phyloP scores from a whole-genome alignment of 805 yeast genomes.

The Tetrapisispora phaffii region DNA sequence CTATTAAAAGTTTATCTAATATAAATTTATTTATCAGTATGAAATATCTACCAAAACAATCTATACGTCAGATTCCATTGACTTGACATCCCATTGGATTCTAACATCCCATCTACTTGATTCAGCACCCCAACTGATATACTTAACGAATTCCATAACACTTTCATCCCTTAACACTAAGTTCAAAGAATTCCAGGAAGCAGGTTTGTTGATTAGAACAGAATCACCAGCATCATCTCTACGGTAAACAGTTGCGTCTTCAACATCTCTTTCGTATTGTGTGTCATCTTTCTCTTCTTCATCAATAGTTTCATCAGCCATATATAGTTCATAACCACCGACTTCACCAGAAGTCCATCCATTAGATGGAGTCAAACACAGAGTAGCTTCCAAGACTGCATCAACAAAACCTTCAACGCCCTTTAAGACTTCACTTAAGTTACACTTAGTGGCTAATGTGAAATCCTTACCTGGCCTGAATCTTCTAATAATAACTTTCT shows the following conservation, averaged over 20 bases:
- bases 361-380: conserved; percentile 66
- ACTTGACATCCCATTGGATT: conserved; percentile 65
- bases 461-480: conserved; percentile 94
- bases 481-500: conserved; percentile 65
- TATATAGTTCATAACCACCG: conserved; percentile 91
- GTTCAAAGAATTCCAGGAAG: conserved; percentile 72
- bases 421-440: conserved; percentile 34
- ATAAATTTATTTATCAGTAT: background rate
- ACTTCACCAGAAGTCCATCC: conserved; percentile 85
- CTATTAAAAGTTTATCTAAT: too few relatives aligned
- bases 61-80: conserved; percentile 33
- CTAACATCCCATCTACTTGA: conserved; percentile 90
- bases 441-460: conserved; percentile 65
- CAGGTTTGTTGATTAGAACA: conserved; percentile 69
- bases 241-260: conserved; percentile 81
- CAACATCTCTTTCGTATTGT: conserved; percentile 37
- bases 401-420: conserved; percentile 27
- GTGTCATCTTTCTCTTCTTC: conserved; percentile 30
- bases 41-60: background rate
- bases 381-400: conserved; percentile 64
- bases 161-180: conserved; percentile 74
- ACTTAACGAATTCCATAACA: conserved; percentile 86
- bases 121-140: conserved; percentile 76
- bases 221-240: conserved; percentile 54
- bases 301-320: conserved; percentile 48